These are phyloP conservation scores for Nakataea oryzae DNA, from an alignment of 2,329 filamentous ascomycete genomes.

Conservation along the genomic window DNA sequence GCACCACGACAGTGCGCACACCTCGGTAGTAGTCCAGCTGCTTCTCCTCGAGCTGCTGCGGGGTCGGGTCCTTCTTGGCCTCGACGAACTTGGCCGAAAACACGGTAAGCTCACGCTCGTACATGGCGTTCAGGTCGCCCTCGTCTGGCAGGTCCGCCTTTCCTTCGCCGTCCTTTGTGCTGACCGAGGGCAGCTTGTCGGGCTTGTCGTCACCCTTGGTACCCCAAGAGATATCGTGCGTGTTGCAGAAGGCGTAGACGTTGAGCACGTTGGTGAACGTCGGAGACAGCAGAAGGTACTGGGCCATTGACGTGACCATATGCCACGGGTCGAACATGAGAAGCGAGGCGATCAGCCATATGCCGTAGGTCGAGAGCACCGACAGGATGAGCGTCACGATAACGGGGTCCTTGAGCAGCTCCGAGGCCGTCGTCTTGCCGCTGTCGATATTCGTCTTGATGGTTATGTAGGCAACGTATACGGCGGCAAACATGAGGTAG, in stretches of 20 bases:
- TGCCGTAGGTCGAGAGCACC: slow-evolving; percentile 79
- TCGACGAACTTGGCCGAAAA: slow-evolving; percentile 68
- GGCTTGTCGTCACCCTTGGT: slow-evolving; percentile 97
- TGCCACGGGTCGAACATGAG: slow-evolving; percentile 99
- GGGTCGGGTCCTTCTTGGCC: slow-evolving; percentile 51
- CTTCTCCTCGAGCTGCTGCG: slow-evolving; percentile 56
- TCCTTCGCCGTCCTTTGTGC: slow-evolving; percentile 76
- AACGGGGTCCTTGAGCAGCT: slow-evolving; percentile 75
- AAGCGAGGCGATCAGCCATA: slow-evolving; percentile 85
- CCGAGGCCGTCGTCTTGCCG: slow-evolving; percentile 52
- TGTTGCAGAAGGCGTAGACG: slow-evolving; percentile 98
- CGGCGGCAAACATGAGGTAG: slow-evolving; percentile 87
- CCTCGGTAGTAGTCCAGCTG: slow-evolving; percentile 99
- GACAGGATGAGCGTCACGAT: slow-evolving; percentile 94
- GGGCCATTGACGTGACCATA: slow-evolving; percentile 91
- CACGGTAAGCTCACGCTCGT: slow-evolving; percentile 69
- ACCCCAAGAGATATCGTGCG: slow-evolving; percentile 94
- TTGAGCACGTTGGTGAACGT: slow-evolving; percentile 98
- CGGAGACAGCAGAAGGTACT: slow-evolving; percentile 90
- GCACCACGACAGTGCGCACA: slow-evolving; percentile 82
- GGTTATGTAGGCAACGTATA: slow-evolving; percentile 86
- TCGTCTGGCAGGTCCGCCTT: slow-evolving; percentile 96
- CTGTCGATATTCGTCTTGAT: slow-evolving; percentile 63
- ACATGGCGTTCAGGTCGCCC: slow-evolving; percentile 88
- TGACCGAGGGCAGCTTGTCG: slow-evolving; percentile 80